A percentile compares a stretch with the other conserved stretches of the same genome.
Evolutionary conservation across 2,329 filamentous ascomycete genomes (phyloP).

Genomic region (Penicillium occitanis): DNA sequence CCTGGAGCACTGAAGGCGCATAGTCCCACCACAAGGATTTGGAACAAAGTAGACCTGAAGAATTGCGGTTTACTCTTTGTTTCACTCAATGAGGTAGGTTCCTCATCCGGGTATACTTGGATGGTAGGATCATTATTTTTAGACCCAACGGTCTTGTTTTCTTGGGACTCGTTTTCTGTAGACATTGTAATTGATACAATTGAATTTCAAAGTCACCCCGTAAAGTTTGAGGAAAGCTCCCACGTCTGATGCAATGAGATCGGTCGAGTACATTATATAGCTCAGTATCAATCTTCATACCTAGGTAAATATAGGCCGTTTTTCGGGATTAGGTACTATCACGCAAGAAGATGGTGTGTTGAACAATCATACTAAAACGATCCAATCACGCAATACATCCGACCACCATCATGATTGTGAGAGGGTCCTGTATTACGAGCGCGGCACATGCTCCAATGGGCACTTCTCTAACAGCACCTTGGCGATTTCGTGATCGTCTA

Average conservation of each 20-base stretch:
- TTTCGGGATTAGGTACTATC: neutral
- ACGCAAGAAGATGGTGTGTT: neutral
- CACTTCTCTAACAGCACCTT: neutral
- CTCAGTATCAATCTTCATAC: neutral
- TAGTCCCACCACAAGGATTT: constrained; percentile 42
- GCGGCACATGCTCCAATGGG: neutral
- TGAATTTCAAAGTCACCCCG: neutral
- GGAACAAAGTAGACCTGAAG: constrained; percentile 48
- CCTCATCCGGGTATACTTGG: neutral
- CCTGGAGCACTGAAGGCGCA: constrained; percentile 46
- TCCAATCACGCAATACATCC: neutral
- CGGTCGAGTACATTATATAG: neutral
- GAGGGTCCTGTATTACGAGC: neutral
- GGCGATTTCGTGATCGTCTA: neutral
- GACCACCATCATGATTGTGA: neutral
- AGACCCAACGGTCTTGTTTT: neutral
- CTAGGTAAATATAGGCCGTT: neutral
- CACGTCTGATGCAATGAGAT: neutral
- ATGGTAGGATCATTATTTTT: neutral
- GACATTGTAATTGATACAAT: neutral
- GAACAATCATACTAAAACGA: neutral
- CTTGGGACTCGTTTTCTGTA: neutral
- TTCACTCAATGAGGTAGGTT: neutral
- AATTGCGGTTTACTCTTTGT: constrained; percentile 9
- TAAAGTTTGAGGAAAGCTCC: neutral